A percentile compares a stretch with the other conserved stretches of the same genome.
phyloP scores from a whole-genome alignment of 345 rosid genomes.

The Hibiscus tridactylites region DNA sequence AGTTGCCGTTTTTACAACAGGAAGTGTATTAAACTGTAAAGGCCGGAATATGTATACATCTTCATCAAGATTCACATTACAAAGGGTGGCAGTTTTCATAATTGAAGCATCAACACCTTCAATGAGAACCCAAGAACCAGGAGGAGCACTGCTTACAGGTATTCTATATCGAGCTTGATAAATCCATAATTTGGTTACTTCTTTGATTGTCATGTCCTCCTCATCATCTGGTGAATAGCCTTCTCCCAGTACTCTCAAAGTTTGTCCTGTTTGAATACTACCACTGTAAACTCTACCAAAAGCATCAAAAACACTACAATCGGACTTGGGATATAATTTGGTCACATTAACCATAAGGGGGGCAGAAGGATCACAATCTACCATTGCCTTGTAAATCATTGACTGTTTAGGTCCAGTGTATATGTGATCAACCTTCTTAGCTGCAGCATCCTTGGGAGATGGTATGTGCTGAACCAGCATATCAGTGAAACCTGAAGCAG shows the following conservation, averaged over 20 bases:
- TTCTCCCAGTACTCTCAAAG: constrained; percentile 83
- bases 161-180: constrained; percentile 90
- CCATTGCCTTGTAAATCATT: constrained; percentile 65
- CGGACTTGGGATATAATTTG: constrained; percentile 91
- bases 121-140: constrained; percentile 95
- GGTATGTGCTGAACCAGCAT: constrained; percentile 95
- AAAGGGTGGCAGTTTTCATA: constrained; percentile 92
- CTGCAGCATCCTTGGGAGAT: constrained; percentile 81
- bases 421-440: constrained; percentile 70
- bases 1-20: constrained; percentile 96
- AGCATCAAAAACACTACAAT: constrained; percentile 93
- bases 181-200: constrained; percentile 88
- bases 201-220: constrained; percentile 93
- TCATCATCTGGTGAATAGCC: constrained; percentile 97
- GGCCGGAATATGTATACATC: constrained; percentile 81
- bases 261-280: constrained; percentile 84
- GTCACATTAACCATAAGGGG: constrained; percentile 96
- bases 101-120: constrained; percentile 98
- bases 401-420: constrained; percentile 81
- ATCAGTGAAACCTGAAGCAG: constrained; percentile 94
- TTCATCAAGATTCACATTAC: constrained; percentile 59
- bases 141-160: constrained; percentile 91
- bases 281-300: constrained; percentile 95
- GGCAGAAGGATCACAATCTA: constrained; percentile 77
- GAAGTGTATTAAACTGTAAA: constrained; percentile 87